Evolutionary conservation across 106 monocot species (phyloP), one percentile per base, ranked within the genome.

Genomic region (Acorus gramineus): DNA sequence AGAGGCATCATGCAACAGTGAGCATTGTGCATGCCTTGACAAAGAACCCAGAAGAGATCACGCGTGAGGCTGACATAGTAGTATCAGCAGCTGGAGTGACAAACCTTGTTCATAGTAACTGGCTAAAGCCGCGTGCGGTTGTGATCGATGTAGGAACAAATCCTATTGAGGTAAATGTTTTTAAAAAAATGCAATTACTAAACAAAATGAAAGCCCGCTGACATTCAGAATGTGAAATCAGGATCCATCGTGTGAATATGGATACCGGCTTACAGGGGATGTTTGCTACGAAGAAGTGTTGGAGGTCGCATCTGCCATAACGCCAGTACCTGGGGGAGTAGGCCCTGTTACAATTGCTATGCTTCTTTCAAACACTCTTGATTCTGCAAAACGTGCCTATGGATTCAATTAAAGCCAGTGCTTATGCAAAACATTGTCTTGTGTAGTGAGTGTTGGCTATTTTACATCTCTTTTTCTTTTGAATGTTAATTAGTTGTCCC

Each of bases 1-100:
- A 96, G 91, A 87, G 90, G 62, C 96, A 98, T 53, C 87, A 85
- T 87, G 91, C 91, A 45, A 91, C 96, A n/a, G 96, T 91, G 57
- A 91, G 80, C 58, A 69, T 71, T 52, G 70, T 98, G 47, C 96
- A 98, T 74, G 90, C 96, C 9, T 82, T 82, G 67, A 77, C 90
- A 12, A 70, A 76, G 55, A 79, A 91, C 61, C 96, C 96, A 59
- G 85, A 85, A 56, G 79, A 71, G 3, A 85, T 98, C 61, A 85
- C 91, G 4, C 53, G 79, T 13, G 64, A 81, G 75, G 91, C 90
- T 42, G 96, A 98, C 64, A 84, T 98, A 50, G 83, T 91, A 12
- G 85, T 98, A 59, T 91, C 87, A 59, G 96, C 96, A 57, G 87
- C 91, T 9, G 91, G 96, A 66, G 91, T 96, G 10, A 60, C 87